A percentile compares a stretch with the other conserved stretches of the same genome.
Conservation (phyloP, 1,284 basidiomycete species). For the Pulchroboletus neoregius region DNA sequence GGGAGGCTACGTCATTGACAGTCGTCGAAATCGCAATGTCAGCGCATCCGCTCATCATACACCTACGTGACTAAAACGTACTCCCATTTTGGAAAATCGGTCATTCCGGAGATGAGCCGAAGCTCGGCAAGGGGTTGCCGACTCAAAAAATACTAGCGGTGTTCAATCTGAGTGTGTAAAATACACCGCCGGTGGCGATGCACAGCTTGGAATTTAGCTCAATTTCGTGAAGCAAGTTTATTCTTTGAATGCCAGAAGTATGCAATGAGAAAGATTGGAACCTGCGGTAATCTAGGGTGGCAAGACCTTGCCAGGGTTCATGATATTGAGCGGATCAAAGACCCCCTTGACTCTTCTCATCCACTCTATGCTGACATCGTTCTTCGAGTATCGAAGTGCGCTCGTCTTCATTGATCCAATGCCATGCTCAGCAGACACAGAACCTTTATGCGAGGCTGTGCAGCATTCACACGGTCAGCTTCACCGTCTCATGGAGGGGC, state of each 20-base stretch:
- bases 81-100: too few relatives aligned
- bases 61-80: too few relatives aligned
- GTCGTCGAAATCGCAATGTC: background rate
- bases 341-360: slow-evolving; percentile 92
- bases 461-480: slow-evolving; percentile 2
- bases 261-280: background rate
- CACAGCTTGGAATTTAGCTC: too few relatives aligned
- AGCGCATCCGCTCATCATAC: too few relatives aligned
- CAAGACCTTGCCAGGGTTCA: slow-evolving; percentile 87
- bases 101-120: too few relatives aligned
- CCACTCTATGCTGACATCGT: slow-evolving; percentile 70
- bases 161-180: too few relatives aligned
- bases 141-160: too few relatives aligned
- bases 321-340: slow-evolving; percentile 88
- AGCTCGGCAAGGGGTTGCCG: too few relatives aligned
- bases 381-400: slow-evolving; percentile 89
- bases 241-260: too few relatives aligned
- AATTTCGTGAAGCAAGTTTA: too few relatives aligned
- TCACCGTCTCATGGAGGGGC: background rate
- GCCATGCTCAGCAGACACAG: slow-evolving; percentile 96
- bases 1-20: slow-evolving; percentile 11
- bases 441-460: slow-evolving; percentile 71
- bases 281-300: slow-evolving; percentile 12
- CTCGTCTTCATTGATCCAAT: slow-evolving; percentile 94
- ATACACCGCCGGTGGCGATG: too few relatives aligned